These are phyloP conservation scores for Macrolepiota fuliginosa DNA, from an alignment of 768 basidiomycete genomes.

Conservation along the genomic window DNA sequence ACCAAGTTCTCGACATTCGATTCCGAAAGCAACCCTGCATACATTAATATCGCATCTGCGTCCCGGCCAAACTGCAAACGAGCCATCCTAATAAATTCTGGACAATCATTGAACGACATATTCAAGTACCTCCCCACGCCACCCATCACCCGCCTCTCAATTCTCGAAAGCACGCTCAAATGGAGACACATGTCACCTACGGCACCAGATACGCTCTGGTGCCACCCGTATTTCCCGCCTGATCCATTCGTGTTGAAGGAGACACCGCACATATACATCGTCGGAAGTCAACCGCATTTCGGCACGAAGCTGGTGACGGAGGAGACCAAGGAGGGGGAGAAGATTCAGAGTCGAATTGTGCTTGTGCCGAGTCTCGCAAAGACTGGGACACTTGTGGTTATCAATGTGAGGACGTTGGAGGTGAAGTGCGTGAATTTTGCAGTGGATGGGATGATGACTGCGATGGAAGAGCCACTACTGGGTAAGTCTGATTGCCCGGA, in stretches of 20 bases:
- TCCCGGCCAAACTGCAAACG: conserved; percentile 29
- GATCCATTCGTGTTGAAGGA: conserved; percentile 90
- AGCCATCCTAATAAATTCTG: conserved; percentile 81
- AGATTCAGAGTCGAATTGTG: conserved; percentile 63
- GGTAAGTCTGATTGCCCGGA: conserved; percentile 14
- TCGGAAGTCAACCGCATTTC: conserved; percentile 90
- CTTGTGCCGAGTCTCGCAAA: conserved; percentile 79
- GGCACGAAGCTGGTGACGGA: conserved; percentile 64
- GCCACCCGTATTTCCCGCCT: conserved; percentile 83
- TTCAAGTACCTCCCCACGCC: conserved; percentile 85
- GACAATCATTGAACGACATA: conserved; percentile 94
- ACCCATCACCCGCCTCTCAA: conserved; percentile 65
- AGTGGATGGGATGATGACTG: conserved; percentile 43
- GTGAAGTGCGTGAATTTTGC: conserved; percentile 62
- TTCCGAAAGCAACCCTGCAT: conserved; percentile 88
- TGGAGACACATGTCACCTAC: conserved; percentile 99
- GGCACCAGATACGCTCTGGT: conserved; percentile 98
- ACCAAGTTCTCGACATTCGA: conserved; percentile 56
- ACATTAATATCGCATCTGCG: conserved; percentile 62
- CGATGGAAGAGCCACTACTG: conserved; percentile 18
- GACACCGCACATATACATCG: conserved; percentile 86
- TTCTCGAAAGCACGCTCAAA: conserved; percentile 76
- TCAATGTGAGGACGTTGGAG: conserved; percentile 76
- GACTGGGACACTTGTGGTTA: conserved; percentile 74
- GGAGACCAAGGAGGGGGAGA: conserved; percentile 24